A percentile compares a stretch with the other conserved stretches of the same genome.
phyloP scores from a whole-genome alignment of 1,284 basidiomycete species.

The Tetrapyrgos nigripes region DNA sequence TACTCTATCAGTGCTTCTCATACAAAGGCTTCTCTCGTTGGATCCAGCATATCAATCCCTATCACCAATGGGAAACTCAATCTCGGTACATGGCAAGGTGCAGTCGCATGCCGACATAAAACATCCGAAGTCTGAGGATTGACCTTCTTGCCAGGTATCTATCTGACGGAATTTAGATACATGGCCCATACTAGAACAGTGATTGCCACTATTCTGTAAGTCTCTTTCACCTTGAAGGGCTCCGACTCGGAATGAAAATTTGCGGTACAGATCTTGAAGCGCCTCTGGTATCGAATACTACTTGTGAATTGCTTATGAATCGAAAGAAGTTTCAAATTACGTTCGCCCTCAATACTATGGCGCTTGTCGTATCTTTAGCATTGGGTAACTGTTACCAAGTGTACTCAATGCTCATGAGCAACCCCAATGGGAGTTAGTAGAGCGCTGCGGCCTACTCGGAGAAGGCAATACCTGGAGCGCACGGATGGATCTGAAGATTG shows the following conservation, averaged over 20 bases:
- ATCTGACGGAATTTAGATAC: slow-evolving; percentile 83
- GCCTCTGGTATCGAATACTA: neutral
- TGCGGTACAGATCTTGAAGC: slow-evolving; percentile 13
- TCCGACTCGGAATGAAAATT: neutral
- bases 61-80: slow-evolving; percentile 85
- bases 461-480: no score
- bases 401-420: no score
- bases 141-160: slow-evolving; percentile 61
- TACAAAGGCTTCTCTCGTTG: slow-evolving; percentile 87
- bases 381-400: no score
- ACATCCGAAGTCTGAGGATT: neutral
- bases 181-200: slow-evolving; percentile 68
- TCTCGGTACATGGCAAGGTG: slow-evolving; percentile 92
- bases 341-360: no score
- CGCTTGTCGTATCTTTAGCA: no score
- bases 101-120: slow-evolving; percentile 4
- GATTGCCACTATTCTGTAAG: slow-evolving; percentile 86
- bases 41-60: slow-evolving; percentile 83
- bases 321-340: no score
- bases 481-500: no score
- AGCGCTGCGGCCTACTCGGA: no score
- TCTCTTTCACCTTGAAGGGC: slow-evolving; percentile 8
- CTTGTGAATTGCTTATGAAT: no score
- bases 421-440: no score
- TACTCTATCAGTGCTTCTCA: slow-evolving; percentile 75